Conservation (phyloP, 345 rosid genomes). For the Rhodomyrtus tomentosa region DNA sequence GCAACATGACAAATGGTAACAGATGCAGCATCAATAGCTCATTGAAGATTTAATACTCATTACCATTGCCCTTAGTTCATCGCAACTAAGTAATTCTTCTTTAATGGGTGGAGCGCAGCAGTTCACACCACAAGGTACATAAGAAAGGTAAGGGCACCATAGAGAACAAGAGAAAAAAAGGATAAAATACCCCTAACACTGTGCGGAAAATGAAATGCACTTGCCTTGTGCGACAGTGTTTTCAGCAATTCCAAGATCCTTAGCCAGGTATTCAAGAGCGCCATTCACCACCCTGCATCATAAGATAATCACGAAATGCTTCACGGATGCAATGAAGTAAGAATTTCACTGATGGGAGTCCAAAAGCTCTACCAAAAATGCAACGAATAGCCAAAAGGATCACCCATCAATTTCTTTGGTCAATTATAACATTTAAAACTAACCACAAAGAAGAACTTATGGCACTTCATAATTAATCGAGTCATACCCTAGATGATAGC, state of each 20-base stretch:
- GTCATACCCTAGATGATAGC: constrained; percentile 92
- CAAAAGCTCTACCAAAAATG: background rate
- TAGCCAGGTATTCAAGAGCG: constrained; percentile 87
- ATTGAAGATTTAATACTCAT: background rate
- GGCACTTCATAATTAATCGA: background rate
- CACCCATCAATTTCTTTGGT: background rate
- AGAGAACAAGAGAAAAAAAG: background rate
- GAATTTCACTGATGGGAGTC: background rate
- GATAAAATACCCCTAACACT: background rate
- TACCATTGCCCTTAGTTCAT: background rate
- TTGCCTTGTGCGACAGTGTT: constrained; percentile 86
- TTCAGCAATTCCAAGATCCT: constrained; percentile 88
- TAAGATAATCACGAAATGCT: background rate
- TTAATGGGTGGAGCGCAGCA: background rate
- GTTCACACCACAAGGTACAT: background rate
- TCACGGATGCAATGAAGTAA: background rate
- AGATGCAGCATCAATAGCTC: background rate
- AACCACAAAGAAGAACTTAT: background rate
- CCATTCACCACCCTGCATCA: constrained; percentile 85
- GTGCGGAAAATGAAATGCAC: constrained; percentile 1
- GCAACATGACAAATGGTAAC: background rate
- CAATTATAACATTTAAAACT: background rate
- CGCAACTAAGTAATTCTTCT: background rate
- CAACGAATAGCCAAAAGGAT: background rate
- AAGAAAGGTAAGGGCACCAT: background rate